A percentile compares a stretch with the other conserved stretches of the same genome.
Evolutionary conservation across 2,329 filamentous ascomycete species (phyloP).

Genomic region (Penicillium sp.): DNA sequence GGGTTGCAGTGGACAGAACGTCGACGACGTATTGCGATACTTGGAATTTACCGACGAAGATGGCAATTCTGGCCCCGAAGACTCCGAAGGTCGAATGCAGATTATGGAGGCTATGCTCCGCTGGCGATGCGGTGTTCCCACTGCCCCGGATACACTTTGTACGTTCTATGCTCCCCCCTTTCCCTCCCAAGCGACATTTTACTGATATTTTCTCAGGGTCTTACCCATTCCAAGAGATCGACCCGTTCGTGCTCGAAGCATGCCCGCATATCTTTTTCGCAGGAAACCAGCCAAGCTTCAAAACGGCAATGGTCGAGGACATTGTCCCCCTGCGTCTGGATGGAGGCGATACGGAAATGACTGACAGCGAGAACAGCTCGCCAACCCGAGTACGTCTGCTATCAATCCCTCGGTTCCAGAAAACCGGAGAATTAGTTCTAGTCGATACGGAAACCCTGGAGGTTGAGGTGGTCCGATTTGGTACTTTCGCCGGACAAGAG

Average conservation of each 20-base stretch:
- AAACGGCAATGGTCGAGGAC: conserved; percentile 69
- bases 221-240: conserved; percentile 93
- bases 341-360: conserved; percentile 40
- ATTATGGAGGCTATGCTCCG: conserved; percentile 95
- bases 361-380: conserved; percentile 51
- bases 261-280: conserved; percentile 93
- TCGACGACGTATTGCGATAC: conserved; percentile 93
- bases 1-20: conserved; percentile 86
- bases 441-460: conserved; percentile 86
- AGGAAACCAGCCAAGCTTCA: conserved; percentile 80
- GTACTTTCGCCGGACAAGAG: conserved; percentile 43
- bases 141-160: conserved; percentile 94
- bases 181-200: not conserved
- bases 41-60: conserved; percentile 58
- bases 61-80: conserved; percentile 30
- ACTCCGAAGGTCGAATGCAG: conserved; percentile 72
- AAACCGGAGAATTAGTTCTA: conserved; percentile 78
- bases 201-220: conserved; percentile 64
- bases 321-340: conserved; percentile 36
- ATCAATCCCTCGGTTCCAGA: conserved; percentile 79
- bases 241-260: conserved; percentile 82
- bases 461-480: conserved; percentile 69
- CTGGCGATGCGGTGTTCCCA: conserved; percentile 90
- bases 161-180: conserved; percentile 47
- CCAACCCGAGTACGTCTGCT: conserved; percentile 77